A percentile compares a stretch with the other conserved stretches of the same genome.
Evolutionary conservation across 2,329 filamentous ascomycete genomes (phyloP).

Genomic region (Fusarium sp.): DNA sequence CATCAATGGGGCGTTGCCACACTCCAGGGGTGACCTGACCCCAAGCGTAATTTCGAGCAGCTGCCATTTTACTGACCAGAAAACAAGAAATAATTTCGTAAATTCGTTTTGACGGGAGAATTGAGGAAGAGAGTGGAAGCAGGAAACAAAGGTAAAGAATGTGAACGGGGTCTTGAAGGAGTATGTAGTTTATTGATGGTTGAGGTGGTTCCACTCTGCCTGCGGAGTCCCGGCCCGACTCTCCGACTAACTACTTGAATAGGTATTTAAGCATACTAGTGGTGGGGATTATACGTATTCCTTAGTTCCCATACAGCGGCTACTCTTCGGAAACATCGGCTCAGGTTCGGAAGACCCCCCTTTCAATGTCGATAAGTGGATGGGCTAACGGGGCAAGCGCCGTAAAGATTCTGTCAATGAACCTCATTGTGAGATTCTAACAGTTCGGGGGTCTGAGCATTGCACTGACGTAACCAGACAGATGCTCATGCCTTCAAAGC

Average conservation of each 20-base stretch:
- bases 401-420: no score
- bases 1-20: conserved; percentile 58
- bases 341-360: no score
- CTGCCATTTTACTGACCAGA: neutral
- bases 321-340: no score
- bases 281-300: neutral
- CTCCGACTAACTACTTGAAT: fast-evolving
- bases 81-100: neutral
- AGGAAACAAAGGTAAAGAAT: neutral
- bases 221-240: neutral
- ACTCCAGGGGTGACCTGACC: conserved; percentile 44
- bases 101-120: no score
- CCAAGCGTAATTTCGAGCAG: conserved; percentile 39
- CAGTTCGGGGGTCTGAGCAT: no score
- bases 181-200: neutral
- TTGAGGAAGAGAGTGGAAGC: fast-evolving
- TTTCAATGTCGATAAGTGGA: no score
- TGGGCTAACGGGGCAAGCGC: no score
- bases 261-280: no score
- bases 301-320: no score
- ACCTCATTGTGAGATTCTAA: no score
- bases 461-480: no score
- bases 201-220: neutral
- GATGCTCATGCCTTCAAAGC: no score
- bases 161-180: neutral